These are phyloP conservation scores for Auricularia sp. DNA, from an alignment of 768 basidiomycete genomes.

Conservation along the genomic window DNA sequence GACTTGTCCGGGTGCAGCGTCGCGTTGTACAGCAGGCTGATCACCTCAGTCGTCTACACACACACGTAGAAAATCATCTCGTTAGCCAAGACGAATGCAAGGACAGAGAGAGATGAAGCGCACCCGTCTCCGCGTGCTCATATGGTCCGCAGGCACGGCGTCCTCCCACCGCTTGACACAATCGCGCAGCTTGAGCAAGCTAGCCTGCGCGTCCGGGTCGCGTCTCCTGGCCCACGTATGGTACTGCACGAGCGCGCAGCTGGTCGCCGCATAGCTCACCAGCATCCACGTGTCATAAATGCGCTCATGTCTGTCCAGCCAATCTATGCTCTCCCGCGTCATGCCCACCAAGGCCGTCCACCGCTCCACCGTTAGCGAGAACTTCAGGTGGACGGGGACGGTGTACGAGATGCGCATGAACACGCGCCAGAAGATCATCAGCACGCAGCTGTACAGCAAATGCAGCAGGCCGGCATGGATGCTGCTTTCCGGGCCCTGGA, in stretches of 20 bases:
- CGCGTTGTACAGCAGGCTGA: constrained; percentile 82
- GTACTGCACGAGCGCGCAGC: constrained; percentile 86
- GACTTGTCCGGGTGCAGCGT: constrained; percentile 61
- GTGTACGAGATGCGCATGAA: constrained; percentile 97
- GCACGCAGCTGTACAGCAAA: constrained; percentile 77
- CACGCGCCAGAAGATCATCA: constrained; percentile 96
- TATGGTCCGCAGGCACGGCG: constrained; percentile 82
- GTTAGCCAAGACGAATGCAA: constrained; percentile 1
- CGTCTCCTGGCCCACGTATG: constrained; percentile 86
- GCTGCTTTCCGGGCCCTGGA: constrained; percentile 57
- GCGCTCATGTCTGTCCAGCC: constrained; percentile 73
- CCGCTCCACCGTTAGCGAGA: constrained; percentile 67
- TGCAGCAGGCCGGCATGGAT: constrained; percentile 74
- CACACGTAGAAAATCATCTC: not conserved
- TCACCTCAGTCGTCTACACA: constrained; percentile 80
- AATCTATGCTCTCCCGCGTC: constrained; percentile 77
- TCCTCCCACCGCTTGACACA: constrained; percentile 82
- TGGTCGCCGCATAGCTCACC: constrained; percentile 79
- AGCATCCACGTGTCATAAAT: constrained; percentile 82
- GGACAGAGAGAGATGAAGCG: constrained; percentile 23
- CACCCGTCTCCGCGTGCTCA: constrained; percentile 84
- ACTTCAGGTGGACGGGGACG: constrained; percentile 83
- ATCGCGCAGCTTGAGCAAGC: constrained; percentile 72
- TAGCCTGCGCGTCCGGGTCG: constrained; percentile 62
- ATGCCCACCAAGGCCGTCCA: constrained; percentile 67